Base-by-base conservation (phyloP, 495 filamentous ascomycete genomes). In the Poronia punctata region DNA sequence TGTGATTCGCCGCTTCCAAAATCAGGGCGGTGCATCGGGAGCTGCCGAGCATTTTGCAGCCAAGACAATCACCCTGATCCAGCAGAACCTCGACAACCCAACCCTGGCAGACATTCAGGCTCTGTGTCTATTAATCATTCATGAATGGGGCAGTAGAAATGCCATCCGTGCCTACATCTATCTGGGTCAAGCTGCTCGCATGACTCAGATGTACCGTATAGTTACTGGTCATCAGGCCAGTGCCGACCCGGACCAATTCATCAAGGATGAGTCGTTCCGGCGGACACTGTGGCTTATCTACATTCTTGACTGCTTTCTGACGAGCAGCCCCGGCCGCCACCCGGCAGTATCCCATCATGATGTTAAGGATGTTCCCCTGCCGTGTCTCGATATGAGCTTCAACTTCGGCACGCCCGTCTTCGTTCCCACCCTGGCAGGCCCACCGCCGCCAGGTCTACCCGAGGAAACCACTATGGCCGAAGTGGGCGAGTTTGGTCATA, bases 301-400 rank as follows among this genome's bases (percentile, higher is more conserved):
- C 47, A 68, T 72, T 24, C 61, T 72, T 23, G 69, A 72, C 46
- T 72, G 67, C 52, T 69, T 72, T 41, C 61, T 72, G n/a, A 71
- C 68, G 14, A 71, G 67, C 57, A 71, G 68, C 46, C 69, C 69
- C 33, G 69, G 69, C 35, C 69, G 69, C 21, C 61, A 68, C 39
- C 67, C 69, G 16, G 67, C 69, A 8, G 51, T 72, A 15, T 62
- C 67, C 10, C 53, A 59, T 26, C 62, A 62, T 43, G 69, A 72
- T 39, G 54, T 69, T 10, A 56, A 66, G 30, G 67, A 65, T 44
- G 60, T 71, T 5, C 59, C 67, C 9, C 59, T 72, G 20, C 69
- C 69, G 11, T 71, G 69, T 45, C 57, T 54, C 18, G 69, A 72
- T 42, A 68, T 69, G 64, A 67, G 68, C 47, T 72, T 62, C 44